These are phyloP conservation scores for Cyberlindnera lachancei DNA, from an alignment of 805 yeast genomes.

Conservation along the genomic window DNA sequence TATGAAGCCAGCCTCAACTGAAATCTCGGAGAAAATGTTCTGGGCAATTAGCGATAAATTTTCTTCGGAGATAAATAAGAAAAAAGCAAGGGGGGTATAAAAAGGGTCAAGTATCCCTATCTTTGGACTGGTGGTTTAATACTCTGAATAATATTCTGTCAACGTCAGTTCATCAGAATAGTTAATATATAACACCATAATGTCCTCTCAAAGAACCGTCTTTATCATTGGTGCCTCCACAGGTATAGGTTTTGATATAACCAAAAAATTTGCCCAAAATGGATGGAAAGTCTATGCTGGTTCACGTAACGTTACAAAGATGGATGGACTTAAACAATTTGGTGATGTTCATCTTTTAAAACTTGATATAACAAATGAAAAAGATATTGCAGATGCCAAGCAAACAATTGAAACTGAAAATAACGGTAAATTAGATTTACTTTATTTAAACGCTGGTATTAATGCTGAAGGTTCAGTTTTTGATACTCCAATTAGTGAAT, in stretches of 20 bases:
- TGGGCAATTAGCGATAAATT: too few species aligned
- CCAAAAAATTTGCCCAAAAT: constrained; percentile 34
- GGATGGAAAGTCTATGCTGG: constrained; percentile 34
- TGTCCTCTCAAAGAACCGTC: constrained; percentile 36
- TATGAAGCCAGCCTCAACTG: too few species aligned
- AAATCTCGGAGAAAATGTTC: too few species aligned
- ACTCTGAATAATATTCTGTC: too few species aligned
- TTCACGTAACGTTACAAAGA: constrained; percentile 23
- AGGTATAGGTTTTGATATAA: constrained; percentile 47
- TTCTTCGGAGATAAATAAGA: too few species aligned
- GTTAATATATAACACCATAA: too few species aligned
- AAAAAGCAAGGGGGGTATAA: too few species aligned
- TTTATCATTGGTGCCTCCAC: constrained; percentile 55
- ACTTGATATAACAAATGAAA: constrained; percentile 28
- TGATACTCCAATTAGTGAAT: constrained; percentile 24
- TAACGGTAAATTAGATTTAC: constrained; percentile 28
- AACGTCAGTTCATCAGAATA: too few species aligned
- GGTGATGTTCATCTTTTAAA: constrained; percentile 27
- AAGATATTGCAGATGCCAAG: constrained; percentile 23
- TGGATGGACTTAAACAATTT: constrained; percentile 25
- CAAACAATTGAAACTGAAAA: constrained; percentile 21
- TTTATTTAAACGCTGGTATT: constrained; percentile 37
- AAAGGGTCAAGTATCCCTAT: too few species aligned
- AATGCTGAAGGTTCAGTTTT: constrained; percentile 21
- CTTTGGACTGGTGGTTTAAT: too few species aligned